These are phyloP conservation scores for Fistulinella staudtii DNA, from an alignment of 1,284 basidiomycete species.

Conservation along the genomic window DNA sequence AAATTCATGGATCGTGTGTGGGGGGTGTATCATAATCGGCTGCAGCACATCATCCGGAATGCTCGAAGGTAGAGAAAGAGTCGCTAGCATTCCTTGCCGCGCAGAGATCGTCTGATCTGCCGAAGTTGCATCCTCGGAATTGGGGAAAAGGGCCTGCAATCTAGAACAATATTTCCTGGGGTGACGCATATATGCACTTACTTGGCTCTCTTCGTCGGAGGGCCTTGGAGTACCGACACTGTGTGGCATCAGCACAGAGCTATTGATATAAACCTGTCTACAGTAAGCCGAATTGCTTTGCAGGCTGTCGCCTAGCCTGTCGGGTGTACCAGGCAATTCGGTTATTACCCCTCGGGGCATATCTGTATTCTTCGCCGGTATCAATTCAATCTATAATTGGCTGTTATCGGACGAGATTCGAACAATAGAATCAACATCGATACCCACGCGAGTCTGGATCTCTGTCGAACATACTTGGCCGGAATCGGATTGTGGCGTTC, in stretches of 20 bases:
- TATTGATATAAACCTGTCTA: slow-evolving; percentile 12
- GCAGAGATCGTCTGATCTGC: slow-evolving; percentile 49
- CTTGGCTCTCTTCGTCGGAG: slow-evolving; percentile 10
- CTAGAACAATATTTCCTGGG: neutral
- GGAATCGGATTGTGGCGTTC: slow-evolving; percentile 2
- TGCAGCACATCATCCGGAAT: slow-evolving; percentile 61
- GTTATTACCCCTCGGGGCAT: neutral
- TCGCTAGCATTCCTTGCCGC: slow-evolving; percentile 51
- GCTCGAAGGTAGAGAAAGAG: slow-evolving; percentile 57
- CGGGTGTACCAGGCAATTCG: slow-evolving; percentile 19
- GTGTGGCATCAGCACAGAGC: slow-evolving; percentile 3
- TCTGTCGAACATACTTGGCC: neutral
- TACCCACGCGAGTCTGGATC: slow-evolving; percentile 3
- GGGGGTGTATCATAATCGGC: slow-evolving; percentile 60
- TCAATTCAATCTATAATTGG: neutral
- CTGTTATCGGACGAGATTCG: neutral
- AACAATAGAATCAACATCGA: neutral
- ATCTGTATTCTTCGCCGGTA: neutral
- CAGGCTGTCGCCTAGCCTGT: slow-evolving; percentile 19
- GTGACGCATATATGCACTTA: slow-evolving; percentile 20
- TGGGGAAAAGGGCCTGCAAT: slow-evolving; percentile 15
- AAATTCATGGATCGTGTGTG: slow-evolving; percentile 65
- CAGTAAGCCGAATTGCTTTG: slow-evolving; percentile 29
- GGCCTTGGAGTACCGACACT: neutral
- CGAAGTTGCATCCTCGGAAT: slow-evolving; percentile 31